phyloP scores from a whole-genome alignment of 202 grass and related monocot genomes.

The Thinopyrum obtusiflorum region DNA sequence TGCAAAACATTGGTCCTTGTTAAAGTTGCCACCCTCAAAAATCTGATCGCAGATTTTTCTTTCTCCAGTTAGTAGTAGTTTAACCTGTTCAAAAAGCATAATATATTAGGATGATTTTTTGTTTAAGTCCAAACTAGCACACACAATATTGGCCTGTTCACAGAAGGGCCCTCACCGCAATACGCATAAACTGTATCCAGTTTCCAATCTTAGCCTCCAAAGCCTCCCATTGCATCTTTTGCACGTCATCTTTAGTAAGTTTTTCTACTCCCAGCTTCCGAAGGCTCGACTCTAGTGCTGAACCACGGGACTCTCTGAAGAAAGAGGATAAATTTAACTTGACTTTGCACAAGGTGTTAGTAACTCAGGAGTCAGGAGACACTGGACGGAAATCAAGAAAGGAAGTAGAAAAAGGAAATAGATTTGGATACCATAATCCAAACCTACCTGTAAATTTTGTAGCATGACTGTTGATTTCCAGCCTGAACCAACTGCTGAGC shows the following conservation, averaged over 20 bases:
- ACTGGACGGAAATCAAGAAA: neutral
- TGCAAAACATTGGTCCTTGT: slow-evolving; percentile 81
- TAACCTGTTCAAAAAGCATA: slow-evolving; percentile 59
- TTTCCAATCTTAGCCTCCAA: slow-evolving; percentile 87
- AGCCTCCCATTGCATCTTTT: slow-evolving; percentile 89
- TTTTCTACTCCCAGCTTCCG: slow-evolving; percentile 73
- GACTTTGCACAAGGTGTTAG: neutral
- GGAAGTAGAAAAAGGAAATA: neutral
- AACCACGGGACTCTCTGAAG: slow-evolving; percentile 66
- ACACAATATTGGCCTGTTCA: neutral
- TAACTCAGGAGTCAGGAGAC: neutral
- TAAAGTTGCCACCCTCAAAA: slow-evolving; percentile 64
- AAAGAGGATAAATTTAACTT: slow-evolving; percentile 12
- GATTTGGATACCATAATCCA: slow-evolving; percentile 14
- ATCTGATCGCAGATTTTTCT: slow-evolving; percentile 83
- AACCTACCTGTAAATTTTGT: slow-evolving; percentile 77
- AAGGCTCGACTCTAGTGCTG: slow-evolving; percentile 74
- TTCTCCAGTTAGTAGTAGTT: slow-evolving; percentile 77
- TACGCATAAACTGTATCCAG: slow-evolving; percentile 91
- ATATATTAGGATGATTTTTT: slow-evolving; percentile 21
- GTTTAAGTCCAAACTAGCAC: slow-evolving; percentile 11
- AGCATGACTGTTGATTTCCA: slow-evolving; percentile 77
- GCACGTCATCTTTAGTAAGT: slow-evolving; percentile 91
- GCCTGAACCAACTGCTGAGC: slow-evolving; percentile 79
- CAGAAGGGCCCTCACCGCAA: slow-evolving; percentile 54